Evolutionary conservation across 2,329 filamentous ascomycete species (phyloP), one percentile per base, ranked within the genome.

Genomic region (Neodidymelliopsis sp.): DNA sequence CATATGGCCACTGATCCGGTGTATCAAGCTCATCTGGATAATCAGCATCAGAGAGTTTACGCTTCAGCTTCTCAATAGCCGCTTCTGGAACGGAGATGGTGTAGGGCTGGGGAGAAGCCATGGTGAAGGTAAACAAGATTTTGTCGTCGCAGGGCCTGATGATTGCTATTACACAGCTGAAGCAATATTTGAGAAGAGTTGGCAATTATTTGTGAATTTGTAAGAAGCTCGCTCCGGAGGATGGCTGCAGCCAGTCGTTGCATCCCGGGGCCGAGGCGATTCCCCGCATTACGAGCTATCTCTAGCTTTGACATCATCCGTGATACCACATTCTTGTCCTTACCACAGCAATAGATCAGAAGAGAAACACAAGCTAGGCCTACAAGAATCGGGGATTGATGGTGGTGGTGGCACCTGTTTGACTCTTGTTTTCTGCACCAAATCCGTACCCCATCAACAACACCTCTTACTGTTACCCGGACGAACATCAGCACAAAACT

Each of bases 21-120:
- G 62, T 58, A n/a, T 70, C 66, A 3, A 76, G 73, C 63, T 86
- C 84, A 59, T 84, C 79, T 0, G 84, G 84, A 37, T 84, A 84
- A 6, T 76, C 75, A 4, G 82, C 70, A 2, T 77, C 70, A 0
- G 75, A 68, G 2, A 88, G 79, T 60, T 84, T 86, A 20, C 77
- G 74, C 51, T 79, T 77, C 2, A 88, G 75, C n/a, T 74, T 74
- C 8, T 80, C 71, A 12, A 88, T 69, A 15, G 78, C 74, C 6
- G 74, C 66, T 29, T 85, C 57, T 1, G 60, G 43, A 16, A 71
- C 49, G 11, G 56, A 60, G 4, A 70, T 66, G 0, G 51, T 67
- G 46, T 65, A 70, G n/a, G 58, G 60, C 27, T 63, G 41, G 4
- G 57, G 47, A 6, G 55, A 34, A 6, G 40, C 19, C 60, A 59